Base-by-base conservation (phyloP, 495 filamentous ascomycete genomes). In the Acidomyces sp. region DNA sequence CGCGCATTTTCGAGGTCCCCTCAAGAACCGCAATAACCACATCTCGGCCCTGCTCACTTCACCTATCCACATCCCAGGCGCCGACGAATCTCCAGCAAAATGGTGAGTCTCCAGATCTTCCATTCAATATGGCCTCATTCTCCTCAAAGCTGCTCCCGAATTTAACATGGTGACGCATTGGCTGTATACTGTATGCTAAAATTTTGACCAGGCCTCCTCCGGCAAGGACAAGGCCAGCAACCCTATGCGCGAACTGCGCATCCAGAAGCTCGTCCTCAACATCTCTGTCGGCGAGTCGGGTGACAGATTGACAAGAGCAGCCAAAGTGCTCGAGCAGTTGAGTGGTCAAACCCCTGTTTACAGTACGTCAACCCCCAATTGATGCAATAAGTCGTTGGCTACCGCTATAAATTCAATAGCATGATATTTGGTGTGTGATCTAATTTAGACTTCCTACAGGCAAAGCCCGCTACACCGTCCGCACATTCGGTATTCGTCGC, bases 201-300 rank as follows among this genome's bases (percentile, higher is more conserved):
- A n/a, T n/a, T n/a, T n/a, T 25, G 51, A 39, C 42, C 41, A 53
- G 24, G 39, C 32, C 12, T 34, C 32, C 28, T 16, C 11, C 34
- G 40, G 24, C 25, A 53, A 49, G 18, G 53, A 55, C 33, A 55
- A 96, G 74, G 70, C 70, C 68, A 69, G 73, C 58, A 97, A 97
- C 76, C 87, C 90, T 68, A 96, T 96, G 92, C 82, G 85, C 70
- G 87, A 96, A 73, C 83, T 99, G 63, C 82, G 85, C 72, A 93
- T 99, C 72, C 85, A 94, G 71, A 99, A 99, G 76, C 85, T 99
- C 68, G 90, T 96, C 64, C 87, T 99, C 62, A 99, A 99, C 78
- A 99, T 99, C 75, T 93, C 80, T 45, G 92, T 99, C 64, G 92
- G 92, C 70, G 92, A 99, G 75, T 96, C 92, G 76, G 92, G 92